Evolutionary conservation across 768 basidiomycete species (phyloP).

Genomic region (Clavulina sp.): DNA sequence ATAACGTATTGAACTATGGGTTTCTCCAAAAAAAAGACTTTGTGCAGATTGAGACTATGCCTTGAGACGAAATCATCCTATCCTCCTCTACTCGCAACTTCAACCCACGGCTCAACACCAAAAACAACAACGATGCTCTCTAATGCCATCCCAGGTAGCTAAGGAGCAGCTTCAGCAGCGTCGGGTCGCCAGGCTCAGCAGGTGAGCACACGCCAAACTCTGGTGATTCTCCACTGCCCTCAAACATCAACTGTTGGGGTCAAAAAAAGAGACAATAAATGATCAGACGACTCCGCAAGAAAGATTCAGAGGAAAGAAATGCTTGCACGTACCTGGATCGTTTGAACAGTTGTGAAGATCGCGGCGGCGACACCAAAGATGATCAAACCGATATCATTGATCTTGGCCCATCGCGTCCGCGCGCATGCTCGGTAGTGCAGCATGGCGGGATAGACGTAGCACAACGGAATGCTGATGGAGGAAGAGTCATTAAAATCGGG

Average conservation of each 20-base stretch:
- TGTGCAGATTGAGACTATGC: too few species aligned
- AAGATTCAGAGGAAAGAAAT: neutral
- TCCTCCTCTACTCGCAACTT: too few species aligned
- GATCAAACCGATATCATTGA: conserved; percentile 53
- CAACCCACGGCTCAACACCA: too few species aligned
- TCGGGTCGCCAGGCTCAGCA: neutral
- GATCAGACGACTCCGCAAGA: neutral
- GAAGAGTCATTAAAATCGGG: neutral
- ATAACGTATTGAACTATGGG: too few species aligned
- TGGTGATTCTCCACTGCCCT: conserved; percentile 23
- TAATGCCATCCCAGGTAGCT: neutral
- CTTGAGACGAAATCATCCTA: too few species aligned
- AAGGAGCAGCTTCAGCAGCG: neutral
- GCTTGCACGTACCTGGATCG: conserved; percentile 37
- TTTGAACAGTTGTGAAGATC: conserved; percentile 66
- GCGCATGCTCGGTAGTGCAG: conserved; percentile 80
- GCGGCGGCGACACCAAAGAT: conserved; percentile 57
- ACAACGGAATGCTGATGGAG: conserved; percentile 60
- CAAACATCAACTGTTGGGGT: conserved; percentile 37
- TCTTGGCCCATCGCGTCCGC: conserved; percentile 44
- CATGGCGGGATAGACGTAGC: conserved; percentile 89
- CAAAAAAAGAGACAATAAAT: conserved; percentile 2
- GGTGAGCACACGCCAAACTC: conserved; percentile 19
- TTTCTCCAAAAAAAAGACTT: too few species aligned
- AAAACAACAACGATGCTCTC: too few species aligned